A percentile compares a stretch with the other conserved stretches of the same genome.
These are phyloP conservation scores for Yamadazyma takamatsuzukensis DNA, from an alignment of 805 yeast genomes.

Conservation along the genomic window DNA sequence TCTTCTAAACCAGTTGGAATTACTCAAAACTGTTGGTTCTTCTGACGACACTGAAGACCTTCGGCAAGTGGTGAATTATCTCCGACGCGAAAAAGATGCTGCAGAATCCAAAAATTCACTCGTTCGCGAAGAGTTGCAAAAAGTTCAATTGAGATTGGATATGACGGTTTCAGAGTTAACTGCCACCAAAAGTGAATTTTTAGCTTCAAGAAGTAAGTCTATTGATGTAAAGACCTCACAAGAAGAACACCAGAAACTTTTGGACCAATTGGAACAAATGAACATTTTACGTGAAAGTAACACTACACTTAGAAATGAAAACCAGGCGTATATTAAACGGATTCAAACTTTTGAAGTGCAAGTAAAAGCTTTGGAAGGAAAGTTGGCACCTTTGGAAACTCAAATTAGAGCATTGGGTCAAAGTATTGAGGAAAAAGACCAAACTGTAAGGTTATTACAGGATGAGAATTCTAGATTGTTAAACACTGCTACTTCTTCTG, in stretches of 20 bases:
- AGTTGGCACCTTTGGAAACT: slow-evolving; percentile 45
- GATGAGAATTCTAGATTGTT: slow-evolving; percentile 64
- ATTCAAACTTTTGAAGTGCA: slow-evolving; percentile 37
- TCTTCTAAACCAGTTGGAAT: slow-evolving; percentile 65
- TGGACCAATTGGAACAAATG: slow-evolving; percentile 56
- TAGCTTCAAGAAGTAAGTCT: slow-evolving; percentile 4
- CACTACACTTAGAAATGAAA: slow-evolving; percentile 55
- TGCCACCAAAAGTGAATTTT: slow-evolving; percentile 43
- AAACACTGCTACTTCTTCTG: slow-evolving; percentile 37
- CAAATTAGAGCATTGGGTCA: slow-evolving; percentile 28
- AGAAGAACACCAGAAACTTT: slow-evolving; percentile 43
- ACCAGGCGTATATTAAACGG: slow-evolving; percentile 18
- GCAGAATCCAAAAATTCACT: slow-evolving; percentile 48
- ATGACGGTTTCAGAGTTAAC: slow-evolving; percentile 43
- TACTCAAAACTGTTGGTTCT: slow-evolving; percentile 12
- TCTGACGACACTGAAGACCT: slow-evolving; percentile 17
- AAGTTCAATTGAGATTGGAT: slow-evolving; percentile 49
- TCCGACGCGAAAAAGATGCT: slow-evolving; percentile 75
- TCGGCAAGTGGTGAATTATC: slow-evolving; percentile 52
- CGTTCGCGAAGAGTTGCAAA: slow-evolving; percentile 48
- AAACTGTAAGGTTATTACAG: slow-evolving; percentile 42
- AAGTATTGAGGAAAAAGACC: slow-evolving; percentile 42
- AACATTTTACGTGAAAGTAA: slow-evolving; percentile 68
- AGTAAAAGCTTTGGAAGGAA: slow-evolving; percentile 23
- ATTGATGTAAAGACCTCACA: slow-evolving; percentile 24